Conservation (phyloP, 75 land plant genomes). For the Sequoiadendron giganteum region DNA sequence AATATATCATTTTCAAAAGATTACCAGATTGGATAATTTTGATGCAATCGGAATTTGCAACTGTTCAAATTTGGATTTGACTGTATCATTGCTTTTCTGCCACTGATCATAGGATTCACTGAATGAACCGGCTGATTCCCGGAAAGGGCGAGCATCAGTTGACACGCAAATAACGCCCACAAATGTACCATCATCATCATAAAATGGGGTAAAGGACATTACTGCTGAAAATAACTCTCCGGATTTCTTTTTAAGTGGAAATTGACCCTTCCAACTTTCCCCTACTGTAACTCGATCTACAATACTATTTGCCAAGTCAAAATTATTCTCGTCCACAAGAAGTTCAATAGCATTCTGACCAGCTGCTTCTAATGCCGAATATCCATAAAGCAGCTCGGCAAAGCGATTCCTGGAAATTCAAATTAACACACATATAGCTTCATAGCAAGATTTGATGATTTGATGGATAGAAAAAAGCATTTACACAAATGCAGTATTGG, state of each 20-base stretch:
- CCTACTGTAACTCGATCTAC: constrained; percentile 49
- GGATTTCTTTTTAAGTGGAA: constrained; percentile 66
- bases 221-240: constrained; percentile 69
- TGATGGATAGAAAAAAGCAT: background rate
- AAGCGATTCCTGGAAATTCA: constrained; percentile 46
- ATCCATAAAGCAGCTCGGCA: constrained; percentile 82
- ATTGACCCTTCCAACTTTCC: constrained; percentile 88
- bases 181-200: constrained; percentile 76
- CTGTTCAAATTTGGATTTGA: constrained; percentile 32
- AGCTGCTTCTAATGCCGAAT: constrained; percentile 69
- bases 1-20: constrained; percentile 5
- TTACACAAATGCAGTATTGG: background rate
- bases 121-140: constrained; percentile 14
- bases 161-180: constrained; percentile 74
- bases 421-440: background rate
- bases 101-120: background rate
- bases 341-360: constrained; percentile 67
- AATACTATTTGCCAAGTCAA: constrained; percentile 31
- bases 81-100: background rate
- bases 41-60: constrained; percentile 60
- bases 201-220: constrained; percentile 73
- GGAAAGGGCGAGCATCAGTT: constrained; percentile 53
- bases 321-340: constrained; percentile 44
- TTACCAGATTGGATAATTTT: constrained; percentile 73
- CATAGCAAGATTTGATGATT: background rate